phyloP scores from a whole-genome alignment of 495 filamentous ascomycete species.

The Aspergillus baeticus region DNA sequence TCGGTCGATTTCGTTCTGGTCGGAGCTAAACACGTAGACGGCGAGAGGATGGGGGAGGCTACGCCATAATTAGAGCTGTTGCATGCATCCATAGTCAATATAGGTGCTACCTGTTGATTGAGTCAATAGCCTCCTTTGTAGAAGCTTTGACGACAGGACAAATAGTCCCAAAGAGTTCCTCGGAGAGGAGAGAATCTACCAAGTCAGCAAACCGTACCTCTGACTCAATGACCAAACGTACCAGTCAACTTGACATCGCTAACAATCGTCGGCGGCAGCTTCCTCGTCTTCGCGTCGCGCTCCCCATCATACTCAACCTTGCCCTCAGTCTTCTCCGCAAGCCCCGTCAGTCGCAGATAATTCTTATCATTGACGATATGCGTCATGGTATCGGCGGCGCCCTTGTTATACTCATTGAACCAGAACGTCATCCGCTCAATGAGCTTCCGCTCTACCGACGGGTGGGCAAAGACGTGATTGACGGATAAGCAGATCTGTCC shows the following conservation, averaged over 20 bases:
- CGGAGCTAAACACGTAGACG: constrained; percentile 9
- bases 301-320: constrained; percentile 74
- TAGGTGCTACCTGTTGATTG: constrained; percentile 14
- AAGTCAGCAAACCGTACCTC: constrained; percentile 25
- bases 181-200: constrained; percentile 63
- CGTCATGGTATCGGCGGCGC: constrained; percentile 52
- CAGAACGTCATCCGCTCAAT: constrained; percentile 61
- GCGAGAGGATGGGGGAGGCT: constrained; percentile 8
- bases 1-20: constrained; percentile 5
- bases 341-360: constrained; percentile 72
- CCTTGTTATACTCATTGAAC: constrained; percentile 64
- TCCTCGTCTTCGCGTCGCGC: constrained; percentile 60
- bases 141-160: constrained; percentile 59
- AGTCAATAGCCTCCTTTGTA: constrained; percentile 16
- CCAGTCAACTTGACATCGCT: constrained; percentile 48
- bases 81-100: too few relatives aligned
- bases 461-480: constrained; percentile 80
- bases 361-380: constrained; percentile 77
- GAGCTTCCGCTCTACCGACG: constrained; percentile 62
- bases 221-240: constrained; percentile 10
- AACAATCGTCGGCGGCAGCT: constrained; percentile 62
- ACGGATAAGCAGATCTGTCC: constrained; percentile 76
- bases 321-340: constrained; percentile 70
- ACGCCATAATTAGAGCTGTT: background rate
- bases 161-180: constrained; percentile 85